Conservation (phyloP, 352 stramenopile genomes). For the Phytophthora parvispora region DNA sequence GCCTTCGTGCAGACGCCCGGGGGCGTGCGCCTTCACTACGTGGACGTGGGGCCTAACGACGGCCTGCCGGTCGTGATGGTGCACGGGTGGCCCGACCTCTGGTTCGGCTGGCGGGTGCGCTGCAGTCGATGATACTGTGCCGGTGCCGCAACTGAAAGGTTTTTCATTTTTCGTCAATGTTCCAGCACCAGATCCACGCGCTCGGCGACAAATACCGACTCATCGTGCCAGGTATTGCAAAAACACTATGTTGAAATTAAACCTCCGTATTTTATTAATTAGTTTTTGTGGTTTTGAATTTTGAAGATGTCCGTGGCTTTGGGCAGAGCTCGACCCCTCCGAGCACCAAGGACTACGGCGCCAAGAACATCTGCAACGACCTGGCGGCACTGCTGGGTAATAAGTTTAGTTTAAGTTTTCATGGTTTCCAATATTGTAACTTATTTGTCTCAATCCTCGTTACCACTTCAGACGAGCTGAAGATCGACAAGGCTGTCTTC, state of each 20-base stretch:
- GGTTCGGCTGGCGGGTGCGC: slow-evolving; percentile 72
- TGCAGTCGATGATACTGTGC: too few species aligned
- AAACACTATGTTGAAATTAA: background rate
- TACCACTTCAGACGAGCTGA: slow-evolving; percentile 46
- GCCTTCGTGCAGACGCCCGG: slow-evolving; percentile 38
- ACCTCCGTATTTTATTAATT: too few species aligned
- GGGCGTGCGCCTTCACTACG: slow-evolving; percentile 61
- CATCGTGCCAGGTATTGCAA: slow-evolving; percentile 63
- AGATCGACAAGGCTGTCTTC: slow-evolving; percentile 60
- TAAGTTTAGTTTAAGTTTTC: background rate
- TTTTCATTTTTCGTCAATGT: background rate
- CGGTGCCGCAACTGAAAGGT: too few species aligned
- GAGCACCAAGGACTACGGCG: slow-evolving; percentile 45
- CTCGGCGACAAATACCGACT: slow-evolving; percentile 60
- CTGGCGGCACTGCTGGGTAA: slow-evolving; percentile 48
- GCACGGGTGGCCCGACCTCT: slow-evolving; percentile 83
- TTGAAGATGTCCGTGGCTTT: slow-evolving; percentile 61
- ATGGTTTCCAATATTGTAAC: background rate
- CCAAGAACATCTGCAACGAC: slow-evolving; percentile 60
- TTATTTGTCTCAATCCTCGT: background rate
- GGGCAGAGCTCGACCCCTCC: slow-evolving; percentile 56
- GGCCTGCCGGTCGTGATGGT: slow-evolving; percentile 68
- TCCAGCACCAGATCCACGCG: slow-evolving; percentile 57
- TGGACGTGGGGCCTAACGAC: slow-evolving; percentile 63
- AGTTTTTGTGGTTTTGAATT: slow-evolving; percentile 3